Base-by-base conservation (phyloP, 768 basidiomycete genomes). In the Leccinum barrowsii region DNA sequence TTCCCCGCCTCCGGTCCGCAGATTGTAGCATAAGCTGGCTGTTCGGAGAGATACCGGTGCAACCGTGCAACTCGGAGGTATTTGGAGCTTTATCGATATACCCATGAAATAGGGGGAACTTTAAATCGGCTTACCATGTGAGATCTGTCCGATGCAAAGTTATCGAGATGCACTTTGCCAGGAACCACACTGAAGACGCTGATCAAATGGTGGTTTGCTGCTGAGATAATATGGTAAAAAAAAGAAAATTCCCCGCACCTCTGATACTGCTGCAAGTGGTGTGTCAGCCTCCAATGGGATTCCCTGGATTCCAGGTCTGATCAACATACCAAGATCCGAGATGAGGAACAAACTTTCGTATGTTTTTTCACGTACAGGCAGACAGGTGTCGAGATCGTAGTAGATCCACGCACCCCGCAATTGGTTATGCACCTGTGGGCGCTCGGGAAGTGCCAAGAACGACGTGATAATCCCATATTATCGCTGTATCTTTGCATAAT, bases 391-490 rank as follows among this genome's bases (percentile, higher is more conserved):
- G 54, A 85, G 80, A 73, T 90, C 88, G 72, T 89, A 90, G 30
- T 89, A 90, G 32, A 87, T 78, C 86, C 85, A 88, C 49, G 71
- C 67, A 44, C 53, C 67, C 52, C 42, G 62, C 15, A 46, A 47
- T 50, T 40, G 53, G 56, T 37, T 51, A 42, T 46, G 26, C 32
- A 12, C 11, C 34, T 49, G 54, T 12, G 50, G 35, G 30, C 66
- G 75, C 57, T 75, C 72, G 44, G 76, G 77, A 30, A 89, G 73
- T 49, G 82, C 67, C 12, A 87, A 77, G 44, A 32, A 90, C 71
- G 63, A 86, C 87, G 65, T 90, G 88, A 70, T 90, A 90, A 67
- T 90, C 88, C 87, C 87, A 90, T 44, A 89, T 70, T 19, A 89
- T 79, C 44, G 80, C 70, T 3, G 55, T 63, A 35, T 72, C 72